Base-by-base conservation (phyloP, 1,284 basidiomycete species). In the Cutaneotrichosporon sp. region DNA sequence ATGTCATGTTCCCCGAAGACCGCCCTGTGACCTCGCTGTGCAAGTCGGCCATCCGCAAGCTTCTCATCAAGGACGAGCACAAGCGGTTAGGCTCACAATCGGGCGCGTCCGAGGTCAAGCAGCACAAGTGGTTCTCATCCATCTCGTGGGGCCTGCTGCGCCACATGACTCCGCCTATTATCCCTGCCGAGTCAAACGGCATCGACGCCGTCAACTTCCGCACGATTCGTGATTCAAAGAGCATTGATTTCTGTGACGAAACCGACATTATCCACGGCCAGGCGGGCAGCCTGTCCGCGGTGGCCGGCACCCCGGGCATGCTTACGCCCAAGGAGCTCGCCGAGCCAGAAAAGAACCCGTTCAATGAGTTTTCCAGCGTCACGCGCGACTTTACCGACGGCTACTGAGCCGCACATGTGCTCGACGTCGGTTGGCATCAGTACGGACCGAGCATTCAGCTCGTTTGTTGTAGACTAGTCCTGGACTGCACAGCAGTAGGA, bases 21-120 rank as follows among this genome's bases (percentile, higher is more conserved):
- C 88, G 86, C 56, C 88, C 86, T 68, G 84, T 92, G 65, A 86
- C 93, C 55, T 82, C 88, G 62, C 80, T 86, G 39, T 85, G 90
- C 74, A 94, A 93, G 76, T 88, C 91, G 62, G 82, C 90, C 68
- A 82, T 99, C 64, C 81, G 81, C 39, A 90, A 91, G 64, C 75
- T 97, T 48, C 79, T 99, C 61, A 88, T 91, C 81, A 99, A 99
- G 79, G 86, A 88, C 66, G 94, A 99, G 75, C 80, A 82, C 67
- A 86, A 84, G 61, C 83, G 94, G 50, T 76, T 98, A 49, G 94
- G 94, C 42, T 90, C 88, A 73, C 85, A 83, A 72, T 90, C 86
- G 57, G 96, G 96, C 34, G 96, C 96, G 42, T 93, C 90, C 65
- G 96, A 99, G 76, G 92, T 98, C 66, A 99, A 98, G 79, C 87